Evolutionary conservation across 2,329 filamentous ascomycete species (phyloP).

Genomic region (Madurella mycetomatis): DNA sequence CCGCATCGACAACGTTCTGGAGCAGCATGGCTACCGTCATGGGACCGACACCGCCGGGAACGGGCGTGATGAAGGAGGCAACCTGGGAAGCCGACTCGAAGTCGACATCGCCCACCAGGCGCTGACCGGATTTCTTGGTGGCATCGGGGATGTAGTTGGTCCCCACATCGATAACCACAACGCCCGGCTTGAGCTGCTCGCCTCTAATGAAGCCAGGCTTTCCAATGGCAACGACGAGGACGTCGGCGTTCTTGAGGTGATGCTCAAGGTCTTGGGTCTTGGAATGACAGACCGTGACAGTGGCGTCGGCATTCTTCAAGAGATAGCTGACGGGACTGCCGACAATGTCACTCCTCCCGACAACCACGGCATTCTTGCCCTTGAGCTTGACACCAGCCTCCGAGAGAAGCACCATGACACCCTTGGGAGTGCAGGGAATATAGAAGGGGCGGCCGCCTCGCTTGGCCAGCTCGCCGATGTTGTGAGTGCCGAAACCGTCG

Average conservation of each 20-base stretch:
- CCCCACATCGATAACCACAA: conserved; percentile 95
- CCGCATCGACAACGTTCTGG: conserved; percentile 88
- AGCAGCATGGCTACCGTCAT: conserved; percentile 99
- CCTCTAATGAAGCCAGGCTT: conserved; percentile 84
- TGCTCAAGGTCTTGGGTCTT: conserved; percentile 70
- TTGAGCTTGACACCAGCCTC: conserved; percentile 77
- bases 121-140: conserved; percentile 85
- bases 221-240: conserved; percentile 89
- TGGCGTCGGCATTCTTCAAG: conserved; percentile 91
- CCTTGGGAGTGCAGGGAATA: conserved; percentile 92
- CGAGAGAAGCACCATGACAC: conserved; percentile 87
- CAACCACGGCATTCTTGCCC: conserved; percentile 90
- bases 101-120: conserved; percentile 92
- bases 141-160: conserved; percentile 92
- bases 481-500: conserved; percentile 88
- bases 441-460: conserved; percentile 85
- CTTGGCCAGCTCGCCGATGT: conserved; percentile 97
- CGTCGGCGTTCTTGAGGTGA: conserved; percentile 77
- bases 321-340: conserved; percentile 95
- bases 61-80: conserved; percentile 89
- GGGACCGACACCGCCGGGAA: conserved; percentile 92
- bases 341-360: conserved; percentile 95
- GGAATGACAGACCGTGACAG: conserved; percentile 94
- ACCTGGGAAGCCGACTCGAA: conserved; percentile 79
- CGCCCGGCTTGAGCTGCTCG: conserved; percentile 90